Evolutionary conservation across 169 alveolate species (phyloP), one percentile per base, ranked within the genome.

Genomic region (Plasmodium reichenowi): DNA sequence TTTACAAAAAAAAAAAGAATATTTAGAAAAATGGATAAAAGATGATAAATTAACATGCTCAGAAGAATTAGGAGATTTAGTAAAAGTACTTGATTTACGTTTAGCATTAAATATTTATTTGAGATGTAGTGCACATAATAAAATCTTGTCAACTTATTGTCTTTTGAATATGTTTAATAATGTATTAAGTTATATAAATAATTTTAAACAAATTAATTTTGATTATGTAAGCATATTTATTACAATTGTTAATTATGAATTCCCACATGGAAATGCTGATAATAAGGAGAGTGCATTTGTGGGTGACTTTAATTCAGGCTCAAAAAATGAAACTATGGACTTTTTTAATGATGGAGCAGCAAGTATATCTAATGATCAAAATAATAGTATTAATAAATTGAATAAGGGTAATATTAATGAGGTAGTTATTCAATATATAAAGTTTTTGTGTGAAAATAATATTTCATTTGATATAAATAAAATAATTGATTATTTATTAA

Each of bases 31-130:
- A 83, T 98, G 99, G 99, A 94, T 99, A 74, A 96, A 97, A 60
- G 98, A 98, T 88, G 99, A 97, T 71, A 98, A 98, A 95, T 94
- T 99, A 71, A 98, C 99, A 38, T 97, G 97, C 88, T 97, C 99
- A 47, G 99, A 98, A 92, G 98, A 98, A 89, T 95, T 98, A 24
- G 99, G 99, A 12, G 99, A 98, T 91, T 88, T 97, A 92, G 95
- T 98, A 43, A 95, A 96, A 73, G 95, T 95, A 59, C 89, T 94
- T 74, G 99, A 98, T 52, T 95, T 94, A 48, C 93, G 97, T 73
- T 95, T 98, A 60, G 99, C 99, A 45, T 95, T 98, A 54, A 94
- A 96, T 90, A 96, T 98, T 43, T 97, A 97, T 92, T 93, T 93
- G 64, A 22, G 92, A 52, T 86, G 92, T 71, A 47, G 54, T 38